phyloP scores from a whole-genome alignment of 2,329 filamentous ascomycete species.

The Colletotrichum siamense region DNA sequence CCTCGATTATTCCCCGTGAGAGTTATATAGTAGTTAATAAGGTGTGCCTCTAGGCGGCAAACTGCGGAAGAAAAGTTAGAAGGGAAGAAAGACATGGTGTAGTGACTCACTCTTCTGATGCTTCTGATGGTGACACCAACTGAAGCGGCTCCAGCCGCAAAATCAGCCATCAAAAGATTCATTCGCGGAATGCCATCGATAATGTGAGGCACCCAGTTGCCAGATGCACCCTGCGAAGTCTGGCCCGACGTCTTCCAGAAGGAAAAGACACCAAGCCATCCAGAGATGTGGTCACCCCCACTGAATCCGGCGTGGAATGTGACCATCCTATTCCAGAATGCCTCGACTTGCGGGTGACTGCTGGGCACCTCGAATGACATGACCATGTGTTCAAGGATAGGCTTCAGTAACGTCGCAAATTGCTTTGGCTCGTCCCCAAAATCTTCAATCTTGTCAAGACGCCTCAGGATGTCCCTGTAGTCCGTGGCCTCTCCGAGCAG shows the following conservation, averaged over 20 bases:
- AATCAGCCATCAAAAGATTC: rapidly evolving
- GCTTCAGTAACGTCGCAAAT: constrained; percentile 39
- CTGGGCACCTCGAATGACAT: constrained; percentile 36
- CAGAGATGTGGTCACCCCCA: not conserved
- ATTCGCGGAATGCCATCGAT: not conserved
- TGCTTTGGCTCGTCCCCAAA: constrained; percentile 39
- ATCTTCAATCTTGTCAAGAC: constrained; percentile 40
- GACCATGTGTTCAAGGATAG: constrained; percentile 44
- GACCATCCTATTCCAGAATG: constrained; percentile 41
- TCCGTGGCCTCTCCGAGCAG: constrained; percentile 52
- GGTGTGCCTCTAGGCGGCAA: no score
- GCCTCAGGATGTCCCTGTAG: constrained; percentile 39
- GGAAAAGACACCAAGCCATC: not conserved
- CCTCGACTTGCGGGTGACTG: constrained; percentile 24
- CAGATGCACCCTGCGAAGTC: not conserved
- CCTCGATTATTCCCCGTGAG: no score
- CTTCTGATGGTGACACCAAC: not conserved
- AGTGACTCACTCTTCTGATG: no score
- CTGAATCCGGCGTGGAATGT: not conserved
- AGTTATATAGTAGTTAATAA: no score
- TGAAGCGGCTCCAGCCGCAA: not conserved
- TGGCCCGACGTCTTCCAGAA: not conserved
- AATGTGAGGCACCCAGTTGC: rapidly evolving
- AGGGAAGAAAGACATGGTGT: no score
- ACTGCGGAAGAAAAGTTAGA: no score